Evolutionary conservation across 2,329 filamentous ascomycete species (phyloP).

Genomic region (Cyphellophora europaea): DNA sequence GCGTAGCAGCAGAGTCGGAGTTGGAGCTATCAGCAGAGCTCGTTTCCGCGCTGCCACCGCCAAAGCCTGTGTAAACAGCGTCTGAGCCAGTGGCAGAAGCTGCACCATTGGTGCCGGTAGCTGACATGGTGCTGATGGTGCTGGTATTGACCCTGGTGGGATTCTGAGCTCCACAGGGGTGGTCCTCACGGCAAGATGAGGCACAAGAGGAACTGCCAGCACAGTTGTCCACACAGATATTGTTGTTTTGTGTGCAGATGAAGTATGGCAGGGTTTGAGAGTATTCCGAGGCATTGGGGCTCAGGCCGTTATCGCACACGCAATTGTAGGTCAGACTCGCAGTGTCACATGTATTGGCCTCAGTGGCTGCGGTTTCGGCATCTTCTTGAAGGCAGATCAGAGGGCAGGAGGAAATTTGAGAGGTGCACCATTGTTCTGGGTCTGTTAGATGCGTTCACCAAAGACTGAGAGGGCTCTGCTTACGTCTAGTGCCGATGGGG

Average conservation of each 20-base stretch:
- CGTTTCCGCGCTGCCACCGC: constrained; percentile 23
- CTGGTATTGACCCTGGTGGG: constrained; percentile 47
- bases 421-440: constrained; percentile 33
- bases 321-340: constrained; percentile 46
- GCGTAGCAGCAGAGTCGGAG: constrained; percentile 19
- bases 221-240: constrained; percentile 46
- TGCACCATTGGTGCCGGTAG: constrained; percentile 24
- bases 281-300: constrained; percentile 53
- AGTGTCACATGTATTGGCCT: constrained; percentile 30
- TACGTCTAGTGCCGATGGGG: constrained; percentile 26
- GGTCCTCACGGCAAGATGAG: constrained; percentile 39
- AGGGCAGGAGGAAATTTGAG: constrained; percentile 33
- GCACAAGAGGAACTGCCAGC: constrained; percentile 40
- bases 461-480: constrained; percentile 6
- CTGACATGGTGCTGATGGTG: constrained; percentile 25
- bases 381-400: constrained; percentile 34
- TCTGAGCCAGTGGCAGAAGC: constrained; percentile 20
- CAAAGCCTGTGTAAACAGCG: constrained; percentile 37
- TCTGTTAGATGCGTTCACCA: neutral
- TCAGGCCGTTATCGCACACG: constrained; percentile 43
- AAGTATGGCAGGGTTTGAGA: constrained; percentile 55
- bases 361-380: constrained; percentile 24
- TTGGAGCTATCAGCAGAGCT: constrained; percentile 5
- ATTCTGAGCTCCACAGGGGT: constrained; percentile 54
- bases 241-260: constrained; percentile 49